Evolutionary conservation across 352 stramenopile species (phyloP).

Genomic region (Phytophthora brassicae): DNA sequence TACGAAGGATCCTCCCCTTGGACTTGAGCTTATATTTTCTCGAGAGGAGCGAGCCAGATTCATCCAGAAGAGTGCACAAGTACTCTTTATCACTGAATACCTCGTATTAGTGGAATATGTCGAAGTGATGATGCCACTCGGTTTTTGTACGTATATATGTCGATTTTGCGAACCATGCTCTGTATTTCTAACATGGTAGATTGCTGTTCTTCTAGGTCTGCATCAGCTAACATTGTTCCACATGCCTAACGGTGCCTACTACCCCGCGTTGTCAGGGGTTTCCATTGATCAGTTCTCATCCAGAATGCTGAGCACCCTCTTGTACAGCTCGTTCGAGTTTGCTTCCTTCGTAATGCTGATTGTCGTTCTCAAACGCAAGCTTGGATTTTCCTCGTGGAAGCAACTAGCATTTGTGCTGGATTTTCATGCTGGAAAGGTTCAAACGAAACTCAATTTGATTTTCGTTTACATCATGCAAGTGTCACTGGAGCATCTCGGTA

Average conservation of each 20-base stretch:
- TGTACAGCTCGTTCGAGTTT: conserved; percentile 1
- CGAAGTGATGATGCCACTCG: conserved; percentile 30
- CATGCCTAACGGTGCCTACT: conserved; percentile 21
- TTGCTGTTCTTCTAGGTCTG: not conserved
- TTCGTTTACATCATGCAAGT: not conserved
- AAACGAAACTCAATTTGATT: not conserved
- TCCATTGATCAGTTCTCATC: not conserved
- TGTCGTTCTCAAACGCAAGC: not conserved
- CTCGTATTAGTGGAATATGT: conserved; percentile 35
- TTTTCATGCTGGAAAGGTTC: not conserved
- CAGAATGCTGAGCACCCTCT: not conserved
- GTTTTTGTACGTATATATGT: conserved; percentile 35
- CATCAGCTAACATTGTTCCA: not conserved
- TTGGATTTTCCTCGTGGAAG: not conserved
- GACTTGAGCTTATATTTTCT: not conserved
- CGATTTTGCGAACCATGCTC: no score
- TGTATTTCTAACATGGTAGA: no score
- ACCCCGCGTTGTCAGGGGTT: conserved; percentile 2
- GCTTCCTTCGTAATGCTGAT: not conserved
- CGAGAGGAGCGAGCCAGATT: conserved; percentile 8
- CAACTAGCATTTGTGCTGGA: not conserved
- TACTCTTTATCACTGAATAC: conserved; percentile 39
- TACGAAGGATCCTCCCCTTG: no score
- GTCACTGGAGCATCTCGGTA: not conserved
- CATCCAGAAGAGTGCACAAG: conserved; percentile 17